These are phyloP conservation scores for Podaxis sp. DNA, from an alignment of 768 basidiomycete species.

Conservation along the genomic window DNA sequence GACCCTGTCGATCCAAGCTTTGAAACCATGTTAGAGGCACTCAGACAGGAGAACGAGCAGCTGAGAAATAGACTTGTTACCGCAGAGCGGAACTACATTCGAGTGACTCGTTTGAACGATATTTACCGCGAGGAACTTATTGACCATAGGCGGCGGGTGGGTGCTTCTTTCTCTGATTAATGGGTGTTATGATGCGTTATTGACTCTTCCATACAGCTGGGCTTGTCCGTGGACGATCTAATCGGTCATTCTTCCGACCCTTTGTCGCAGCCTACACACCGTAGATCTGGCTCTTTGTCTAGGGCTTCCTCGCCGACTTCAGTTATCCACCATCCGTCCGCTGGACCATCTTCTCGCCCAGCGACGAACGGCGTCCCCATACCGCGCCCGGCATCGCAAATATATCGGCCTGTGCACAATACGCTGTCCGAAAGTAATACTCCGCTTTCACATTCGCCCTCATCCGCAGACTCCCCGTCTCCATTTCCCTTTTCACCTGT, in stretches of 20 bases:
- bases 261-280: conserved; percentile 70
- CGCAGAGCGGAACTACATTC: conserved; percentile 76
- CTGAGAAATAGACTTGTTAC: conserved; percentile 65
- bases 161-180: conserved; percentile 29
- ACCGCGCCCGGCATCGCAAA: conserved; percentile 66
- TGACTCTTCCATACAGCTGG: conserved; percentile 45
- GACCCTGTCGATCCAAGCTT: conserved; percentile 37
- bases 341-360: conserved; percentile 16
- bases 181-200: conserved; percentile 2
- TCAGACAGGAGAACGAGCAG: conserved; percentile 79
- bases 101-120: conserved; percentile 74
- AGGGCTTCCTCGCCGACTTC: conserved; percentile 48
- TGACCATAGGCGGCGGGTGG: conserved; percentile 70
- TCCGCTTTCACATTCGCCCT: conserved; percentile 64
- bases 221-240: conserved; percentile 75
- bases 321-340: conserved; percentile 30
- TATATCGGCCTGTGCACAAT: conserved; percentile 52
- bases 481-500: conserved; percentile 68
- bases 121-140: conserved; percentile 85
- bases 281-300: conserved; percentile 40
- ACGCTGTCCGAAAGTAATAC: conserved; percentile 53
- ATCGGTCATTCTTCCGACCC: conserved; percentile 73
- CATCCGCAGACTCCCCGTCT: conserved; percentile 66
- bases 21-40: conserved; percentile 71
- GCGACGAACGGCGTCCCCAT: conserved; percentile 65